These are phyloP conservation scores for Spathaspora gorwiae DNA, from an alignment of 805 yeast genomes.

Conservation along the genomic window DNA sequence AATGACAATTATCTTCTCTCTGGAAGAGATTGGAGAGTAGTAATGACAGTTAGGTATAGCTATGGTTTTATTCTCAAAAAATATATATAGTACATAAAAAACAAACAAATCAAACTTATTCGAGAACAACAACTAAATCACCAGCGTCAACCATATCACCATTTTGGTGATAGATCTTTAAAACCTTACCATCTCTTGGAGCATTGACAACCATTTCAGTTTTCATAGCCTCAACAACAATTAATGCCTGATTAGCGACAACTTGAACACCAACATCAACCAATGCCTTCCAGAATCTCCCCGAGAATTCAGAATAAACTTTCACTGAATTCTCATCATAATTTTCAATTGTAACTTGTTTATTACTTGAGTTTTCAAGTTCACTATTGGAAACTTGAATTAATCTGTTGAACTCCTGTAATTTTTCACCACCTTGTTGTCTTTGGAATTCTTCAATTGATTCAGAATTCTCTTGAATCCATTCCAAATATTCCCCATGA, in stretches of 20 bases:
- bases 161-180: constrained; percentile 68
- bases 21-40: too few relatives aligned
- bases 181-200: constrained; percentile 64
- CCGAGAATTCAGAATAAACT: constrained; percentile 94
- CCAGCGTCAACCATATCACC: constrained; percentile 98
- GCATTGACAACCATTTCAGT: constrained; percentile 91
- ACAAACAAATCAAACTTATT: constrained; percentile 18
- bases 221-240: constrained; percentile 97
- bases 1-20: too few relatives aligned
- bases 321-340: constrained; percentile 65
- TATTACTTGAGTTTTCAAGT: constrained; percentile 49
- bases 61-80: too few relatives aligned
- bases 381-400: constrained; percentile 80
- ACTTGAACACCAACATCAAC: constrained; percentile 77
- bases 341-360: constrained; percentile 45
- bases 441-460: constrained; percentile 68
- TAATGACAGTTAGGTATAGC: too few relatives aligned
- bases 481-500: constrained; percentile 68
- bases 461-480: constrained; percentile 69
- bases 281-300: constrained; percentile 92
- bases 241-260: constrained; percentile 67
- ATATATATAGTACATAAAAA: neutral
- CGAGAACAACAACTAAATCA: constrained; percentile 83
- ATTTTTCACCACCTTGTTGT: constrained; percentile 72
- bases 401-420: constrained; percentile 79